Base-by-base conservation (phyloP, 2,329 filamentous ascomycete genomes). In the Juglanconis juglandina region DNA sequence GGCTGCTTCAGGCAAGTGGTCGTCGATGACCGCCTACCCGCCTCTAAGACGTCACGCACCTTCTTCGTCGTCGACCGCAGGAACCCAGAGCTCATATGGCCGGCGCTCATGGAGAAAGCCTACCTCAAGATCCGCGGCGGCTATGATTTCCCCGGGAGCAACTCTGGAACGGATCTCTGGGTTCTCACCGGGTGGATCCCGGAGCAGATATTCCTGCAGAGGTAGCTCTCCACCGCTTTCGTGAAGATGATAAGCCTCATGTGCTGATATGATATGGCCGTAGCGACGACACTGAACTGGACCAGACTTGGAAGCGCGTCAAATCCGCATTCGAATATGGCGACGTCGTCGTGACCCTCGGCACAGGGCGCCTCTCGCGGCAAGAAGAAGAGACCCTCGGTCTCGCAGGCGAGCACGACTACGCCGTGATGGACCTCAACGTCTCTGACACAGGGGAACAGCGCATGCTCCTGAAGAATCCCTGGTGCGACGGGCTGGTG, bases 91-190 rank as follows among this genome's bases (percentile, higher is more conserved):
- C 79, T 96, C 13, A 76, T 98, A 13, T 98, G 94, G 92, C 95
- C 95, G 5, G 92, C 94, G 2, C 80, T 99, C 4, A 78, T 98
- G 14, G 95, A 99, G 72, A 99, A 99, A 71, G 95, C 95, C 0
- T 99, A 99, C 67, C 79, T 99, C 1, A 99, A 98, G 77, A 86
- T 98, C 10, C 86, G 94, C 59, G 95, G 95, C 34, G 95, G 95
- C 39, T 99, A 99, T 72, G 93, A 99, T 70, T 99, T 99, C 66
- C 94, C 95, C 0, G 95, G 95, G 7, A 98, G 95, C 69, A 98
- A 98, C 72, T 98, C 94, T 1, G 93, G 92, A 10, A 98, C 94
- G 2, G 95, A 99, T 73, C 77, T 99, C 4, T 96, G 91, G 86
- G 89, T 96, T 1, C 76, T 99, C 58, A 96, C 90, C 0, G 94